Evolutionary conservation across 2,329 filamentous ascomycete genomes (phyloP), one percentile per base, ranked within the genome.

Genomic region (Colletotrichum coccodes): DNA sequence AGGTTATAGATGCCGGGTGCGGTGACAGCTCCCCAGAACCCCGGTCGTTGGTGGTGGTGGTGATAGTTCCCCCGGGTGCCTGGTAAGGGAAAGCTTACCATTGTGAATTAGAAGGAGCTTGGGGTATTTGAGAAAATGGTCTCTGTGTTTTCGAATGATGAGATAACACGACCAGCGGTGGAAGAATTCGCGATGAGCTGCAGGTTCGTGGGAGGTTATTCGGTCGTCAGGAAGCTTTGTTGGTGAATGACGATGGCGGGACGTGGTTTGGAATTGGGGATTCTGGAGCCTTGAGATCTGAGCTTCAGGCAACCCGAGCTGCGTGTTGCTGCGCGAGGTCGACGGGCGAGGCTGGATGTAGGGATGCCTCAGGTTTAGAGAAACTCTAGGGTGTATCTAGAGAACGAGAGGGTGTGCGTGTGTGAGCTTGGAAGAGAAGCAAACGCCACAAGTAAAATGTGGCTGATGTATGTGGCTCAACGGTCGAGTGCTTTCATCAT

Each of bases 21-120:
- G 8, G 21, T 53, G 34, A 54, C 44, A 68, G 66, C 61, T 60
- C 40, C 38, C 42, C 34, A 26, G 26, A 65, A 60, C 61, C 61
- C 61, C 44, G 32, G 57, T 60, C 44, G 23, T 5, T 38, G 32
- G 26, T n/a, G 38, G 23, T 32, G 40, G n/a, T 54, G 52, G 34
- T 64, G 36, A 42, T 46, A 30, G 42, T 34, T 16, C 54, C 40
- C 28, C 47, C 61, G 72, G 71, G 72, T 52, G 71, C 65, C 72
- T 70, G 72, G 64, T 44, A 60, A 62, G 61, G 71, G 65, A 64
- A 62, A 73, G 71, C 76, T 76, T 75, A 79, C 77, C 77, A 79
- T 79, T 72, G 71, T 78, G 74, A 56, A 72, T 73, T 68, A 63
- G 57, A 38, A 49, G 64, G 62, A 53, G 53, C 47, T 34, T 53